These are phyloP conservation scores for Cercospora janseana DNA, from an alignment of 2,329 filamentous ascomycete genomes.

Conservation along the genomic window DNA sequence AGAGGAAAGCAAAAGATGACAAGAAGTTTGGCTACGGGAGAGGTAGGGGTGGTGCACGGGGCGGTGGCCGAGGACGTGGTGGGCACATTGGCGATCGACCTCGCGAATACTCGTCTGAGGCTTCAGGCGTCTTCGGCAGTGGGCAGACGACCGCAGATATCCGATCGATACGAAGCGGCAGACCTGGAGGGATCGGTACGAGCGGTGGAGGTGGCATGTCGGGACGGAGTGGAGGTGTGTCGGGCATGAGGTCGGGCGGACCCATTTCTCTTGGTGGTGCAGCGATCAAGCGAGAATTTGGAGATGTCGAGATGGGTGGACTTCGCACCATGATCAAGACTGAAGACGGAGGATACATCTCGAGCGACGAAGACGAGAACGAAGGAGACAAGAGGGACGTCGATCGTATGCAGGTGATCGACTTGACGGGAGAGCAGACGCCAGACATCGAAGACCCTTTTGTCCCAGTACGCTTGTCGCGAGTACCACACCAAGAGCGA, in stretches of 20 bases:
- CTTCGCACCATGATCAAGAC: conserved; percentile 27
- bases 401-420: conserved; percentile 57
- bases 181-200: conserved; percentile 14
- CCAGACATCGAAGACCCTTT: conserved; percentile 38
- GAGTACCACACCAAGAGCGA: conserved; percentile 57
- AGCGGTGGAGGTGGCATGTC: conserved; percentile 21
- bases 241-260: conserved; percentile 24
- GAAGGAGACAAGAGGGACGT: conserved; percentile 53
- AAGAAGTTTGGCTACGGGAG: conserved; percentile 32
- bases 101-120: conserved; percentile 27
- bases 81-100: conserved; percentile 43
- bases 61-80: conserved; percentile 39
- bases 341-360: conserved; percentile 44
- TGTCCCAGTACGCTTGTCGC: conserved; percentile 55
- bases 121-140: conserved; percentile 45
- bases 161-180: conserved; percentile 18
- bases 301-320: conserved; percentile 24
- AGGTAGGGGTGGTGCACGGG: conserved; percentile 29
- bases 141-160: conserved; percentile 31
- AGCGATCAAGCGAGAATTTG: conserved; percentile 38
- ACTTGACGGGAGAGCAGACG: conserved; percentile 50
- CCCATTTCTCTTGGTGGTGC: conserved; percentile 29
- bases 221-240: conserved; percentile 1
- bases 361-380: conserved; percentile 52
- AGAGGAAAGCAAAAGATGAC: conserved; percentile 29